Percentiles rank a stretch among this genome's conserved stretches.
Conservation (phyloP, 345 rosid genomes). For the Camelina hispida region DNA sequence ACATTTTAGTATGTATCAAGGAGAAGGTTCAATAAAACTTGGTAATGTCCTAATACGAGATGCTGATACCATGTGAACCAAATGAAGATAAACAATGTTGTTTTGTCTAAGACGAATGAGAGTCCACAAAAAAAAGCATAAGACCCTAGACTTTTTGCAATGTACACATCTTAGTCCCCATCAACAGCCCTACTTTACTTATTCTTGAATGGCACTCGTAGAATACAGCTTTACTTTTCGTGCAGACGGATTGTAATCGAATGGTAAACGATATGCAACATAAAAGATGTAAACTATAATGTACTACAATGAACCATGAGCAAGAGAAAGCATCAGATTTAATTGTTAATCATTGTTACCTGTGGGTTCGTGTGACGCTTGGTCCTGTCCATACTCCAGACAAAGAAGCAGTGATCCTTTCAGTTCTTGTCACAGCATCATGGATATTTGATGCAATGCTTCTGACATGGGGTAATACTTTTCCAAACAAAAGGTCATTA, state of each 20-base stretch:
- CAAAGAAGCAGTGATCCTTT: conserved; percentile 74
- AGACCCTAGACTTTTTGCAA: background rate
- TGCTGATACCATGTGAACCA: conserved; percentile 2
- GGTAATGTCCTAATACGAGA: background rate
- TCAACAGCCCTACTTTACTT: conserved; percentile 8
- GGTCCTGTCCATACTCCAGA: conserved; percentile 85
- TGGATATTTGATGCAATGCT: conserved; percentile 78
- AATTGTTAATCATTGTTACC: conserved; percentile 47
- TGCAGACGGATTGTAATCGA: conserved; percentile 17
- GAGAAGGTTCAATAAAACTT: background rate
- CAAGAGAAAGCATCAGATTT: conserved; percentile 3
- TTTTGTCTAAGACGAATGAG: background rate
- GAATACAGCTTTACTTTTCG: conserved; percentile 2
- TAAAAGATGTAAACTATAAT: background rate
- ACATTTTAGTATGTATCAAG: conserved; percentile 15
- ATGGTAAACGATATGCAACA: conserved; percentile 9
- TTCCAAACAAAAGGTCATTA: conserved; percentile 77
- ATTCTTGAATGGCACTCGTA: conserved; percentile 3
- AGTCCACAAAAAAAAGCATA: background rate
- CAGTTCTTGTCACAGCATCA: conserved; percentile 85
- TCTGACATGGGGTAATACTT: conserved; percentile 82
- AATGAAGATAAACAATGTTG: conserved; percentile 1
- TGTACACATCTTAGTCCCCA: conserved; percentile 20
- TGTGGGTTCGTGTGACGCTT: conserved; percentile 58
- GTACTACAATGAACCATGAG: background rate